Conservation (phyloP, 2,329 filamentous ascomycete species). For the Mycosphaerella sp. region DNA sequence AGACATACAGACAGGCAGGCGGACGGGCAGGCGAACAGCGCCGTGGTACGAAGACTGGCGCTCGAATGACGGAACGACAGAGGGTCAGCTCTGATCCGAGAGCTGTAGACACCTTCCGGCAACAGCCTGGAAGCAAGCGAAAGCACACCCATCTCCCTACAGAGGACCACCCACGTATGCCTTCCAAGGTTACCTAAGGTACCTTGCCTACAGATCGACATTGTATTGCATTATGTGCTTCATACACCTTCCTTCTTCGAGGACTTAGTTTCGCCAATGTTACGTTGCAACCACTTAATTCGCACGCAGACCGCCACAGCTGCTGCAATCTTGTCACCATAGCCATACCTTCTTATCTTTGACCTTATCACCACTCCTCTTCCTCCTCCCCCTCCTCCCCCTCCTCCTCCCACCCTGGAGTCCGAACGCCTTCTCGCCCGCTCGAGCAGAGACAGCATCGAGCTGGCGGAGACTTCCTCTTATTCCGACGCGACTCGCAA, state of each 20-base stretch:
- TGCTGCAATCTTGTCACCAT: background rate
- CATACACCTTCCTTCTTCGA: background rate
- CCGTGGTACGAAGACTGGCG: too few relatives aligned
- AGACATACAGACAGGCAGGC: too few relatives aligned
- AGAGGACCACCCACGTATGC: background rate
- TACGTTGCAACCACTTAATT: background rate
- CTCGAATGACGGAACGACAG: too few relatives aligned
- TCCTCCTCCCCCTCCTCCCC: background rate
- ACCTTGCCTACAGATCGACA: background rate
- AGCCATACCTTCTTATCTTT: background rate
- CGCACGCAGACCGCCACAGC: background rate
- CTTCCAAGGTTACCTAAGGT: background rate
- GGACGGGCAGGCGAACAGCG: too few relatives aligned
- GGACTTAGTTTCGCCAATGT: background rate
- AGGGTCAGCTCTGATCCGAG: too few relatives aligned
- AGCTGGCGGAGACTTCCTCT: conserved; percentile 9
- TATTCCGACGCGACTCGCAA: background rate
- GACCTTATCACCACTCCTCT: background rate
- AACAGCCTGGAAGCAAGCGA: background rate
- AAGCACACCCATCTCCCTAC: too few relatives aligned
- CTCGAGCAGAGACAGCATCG: conserved; percentile 17
- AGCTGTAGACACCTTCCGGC: background rate
- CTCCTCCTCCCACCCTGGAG: conserved; percentile 7
- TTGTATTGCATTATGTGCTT: background rate
- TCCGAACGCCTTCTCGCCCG: conserved; percentile 13